A percentile compares a stretch with the other conserved stretches of the same genome.
phyloP scores from a whole-genome alignment of 768 basidiomycete genomes.

The Mycena galopus region DNA sequence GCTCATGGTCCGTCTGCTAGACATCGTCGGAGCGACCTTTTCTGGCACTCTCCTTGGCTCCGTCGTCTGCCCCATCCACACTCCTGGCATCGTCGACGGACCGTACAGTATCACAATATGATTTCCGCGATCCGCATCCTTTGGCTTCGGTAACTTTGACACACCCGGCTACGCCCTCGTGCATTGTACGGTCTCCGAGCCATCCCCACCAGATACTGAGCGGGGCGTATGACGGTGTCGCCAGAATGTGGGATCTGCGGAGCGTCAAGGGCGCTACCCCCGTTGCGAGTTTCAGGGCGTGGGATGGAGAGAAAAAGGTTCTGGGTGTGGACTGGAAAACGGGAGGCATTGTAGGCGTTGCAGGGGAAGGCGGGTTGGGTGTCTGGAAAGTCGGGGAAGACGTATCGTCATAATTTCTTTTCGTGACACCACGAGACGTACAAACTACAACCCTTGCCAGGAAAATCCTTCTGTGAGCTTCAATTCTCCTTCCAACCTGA shows the following conservation, averaged over 20 bases:
- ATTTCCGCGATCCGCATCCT: slow-evolving; percentile 63
- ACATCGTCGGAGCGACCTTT: slow-evolving; percentile 81
- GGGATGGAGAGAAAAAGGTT: slow-evolving; percentile 70
- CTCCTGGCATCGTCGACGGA: slow-evolving; percentile 77
- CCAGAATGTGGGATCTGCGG: slow-evolving; percentile 83
- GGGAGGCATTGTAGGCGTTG: slow-evolving; percentile 66
- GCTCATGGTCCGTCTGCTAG: slow-evolving; percentile 49
- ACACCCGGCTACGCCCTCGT: slow-evolving; percentile 79
- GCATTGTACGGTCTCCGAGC: slow-evolving; percentile 54
- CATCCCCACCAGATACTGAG: slow-evolving; percentile 69
- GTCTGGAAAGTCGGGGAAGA: slow-evolving; percentile 68
- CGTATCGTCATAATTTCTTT: slow-evolving; percentile 10
- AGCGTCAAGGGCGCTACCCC: slow-evolving; percentile 68
- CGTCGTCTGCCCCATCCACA: slow-evolving; percentile 33
- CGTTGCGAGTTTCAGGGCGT: slow-evolving; percentile 72
- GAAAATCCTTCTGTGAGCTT: slow-evolving; percentile 54
- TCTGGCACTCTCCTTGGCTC: slow-evolving; percentile 67
- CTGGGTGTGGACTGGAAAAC: slow-evolving; percentile 69
- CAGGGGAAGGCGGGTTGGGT: slow-evolving; percentile 75
- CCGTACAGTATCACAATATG: slow-evolving; percentile 78
- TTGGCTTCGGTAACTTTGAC: slow-evolving; percentile 58
- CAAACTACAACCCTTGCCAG: slow-evolving; percentile 63
- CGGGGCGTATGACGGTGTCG: slow-evolving; percentile 84
- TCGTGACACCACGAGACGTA: neutral
- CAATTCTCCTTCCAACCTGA: slow-evolving; percentile 46